Evolutionary conservation across 2,329 filamentous ascomycete genomes (phyloP).

Genomic region (Fusarium sp.): DNA sequence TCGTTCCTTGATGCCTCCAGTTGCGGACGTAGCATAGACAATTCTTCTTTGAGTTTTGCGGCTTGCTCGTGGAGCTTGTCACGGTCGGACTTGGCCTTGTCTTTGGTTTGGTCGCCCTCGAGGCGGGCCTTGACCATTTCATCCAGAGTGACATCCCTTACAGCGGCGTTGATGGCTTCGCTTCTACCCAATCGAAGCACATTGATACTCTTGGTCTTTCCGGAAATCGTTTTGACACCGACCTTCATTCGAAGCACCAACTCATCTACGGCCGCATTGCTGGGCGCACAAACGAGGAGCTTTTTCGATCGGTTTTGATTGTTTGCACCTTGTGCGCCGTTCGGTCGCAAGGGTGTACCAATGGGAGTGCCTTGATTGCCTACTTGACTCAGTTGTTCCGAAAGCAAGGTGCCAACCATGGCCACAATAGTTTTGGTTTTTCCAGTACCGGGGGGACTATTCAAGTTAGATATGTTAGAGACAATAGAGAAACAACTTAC

Average conservation of each 20-base stretch:
- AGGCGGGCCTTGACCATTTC: constrained; percentile 86
- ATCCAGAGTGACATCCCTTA: constrained; percentile 92
- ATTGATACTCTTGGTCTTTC: constrained; percentile 80
- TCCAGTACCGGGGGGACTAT: constrained; percentile 89
- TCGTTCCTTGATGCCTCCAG: constrained; percentile 75
- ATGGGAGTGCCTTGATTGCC: constrained; percentile 52
- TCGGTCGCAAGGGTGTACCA: constrained; percentile 50
- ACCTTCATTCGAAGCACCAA: constrained; percentile 91
- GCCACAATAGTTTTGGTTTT: constrained; percentile 99
- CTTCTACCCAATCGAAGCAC: constrained; percentile 91
- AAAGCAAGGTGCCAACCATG: constrained; percentile 86
- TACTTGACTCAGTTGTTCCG: constrained; percentile 54
- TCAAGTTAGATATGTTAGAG: constrained; percentile 49
- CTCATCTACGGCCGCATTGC: constrained; percentile 97
- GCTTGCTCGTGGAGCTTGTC: constrained; percentile 75
- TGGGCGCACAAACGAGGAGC: constrained; percentile 95
- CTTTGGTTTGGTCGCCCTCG: constrained; percentile 69
- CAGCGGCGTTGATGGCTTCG: constrained; percentile 90
- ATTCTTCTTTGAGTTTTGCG: constrained; percentile 78
- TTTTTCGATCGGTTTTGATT: constrained; percentile 73
- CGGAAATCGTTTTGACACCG: constrained; percentile 83
- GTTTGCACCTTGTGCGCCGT: constrained; percentile 34
- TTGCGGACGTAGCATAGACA: constrained; percentile 77
- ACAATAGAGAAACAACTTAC: constrained; percentile 56
- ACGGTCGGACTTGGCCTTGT: constrained; percentile 67